Evolutionary conservation across 345 rosid genomes (phyloP).

Genomic region (Ailanthus altissimus): DNA sequence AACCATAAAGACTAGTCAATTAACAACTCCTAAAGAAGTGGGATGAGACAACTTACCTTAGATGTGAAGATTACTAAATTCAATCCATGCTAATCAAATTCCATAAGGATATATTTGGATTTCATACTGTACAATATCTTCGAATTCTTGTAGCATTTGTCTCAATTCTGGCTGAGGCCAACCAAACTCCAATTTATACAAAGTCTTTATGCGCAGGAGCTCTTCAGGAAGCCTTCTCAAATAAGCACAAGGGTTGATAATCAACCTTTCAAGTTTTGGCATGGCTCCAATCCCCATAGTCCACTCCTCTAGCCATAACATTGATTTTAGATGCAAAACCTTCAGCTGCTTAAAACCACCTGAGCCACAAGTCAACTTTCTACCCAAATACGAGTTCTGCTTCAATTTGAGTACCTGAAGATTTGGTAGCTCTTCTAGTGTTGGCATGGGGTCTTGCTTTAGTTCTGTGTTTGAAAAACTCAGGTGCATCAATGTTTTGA

Average conservation of each 20-base stretch:
- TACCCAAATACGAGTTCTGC: not conserved
- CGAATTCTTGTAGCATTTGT: not conserved
- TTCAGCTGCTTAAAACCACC: not conserved
- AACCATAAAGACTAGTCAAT: too few species aligned
- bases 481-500: not conserved
- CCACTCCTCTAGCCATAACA: constrained; percentile 19
- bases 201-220: not conserved
- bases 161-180: constrained; percentile 2
- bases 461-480: not conserved
- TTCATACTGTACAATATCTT: not conserved
- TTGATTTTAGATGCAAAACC: constrained; percentile 8
- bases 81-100: not conserved
- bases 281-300: not conserved
- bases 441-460: not conserved
- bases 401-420: not conserved
- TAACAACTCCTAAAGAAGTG: too few species aligned
- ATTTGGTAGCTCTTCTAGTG: not conserved
- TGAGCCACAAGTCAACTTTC: not conserved
- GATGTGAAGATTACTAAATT: too few species aligned
- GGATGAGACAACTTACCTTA: too few species aligned
- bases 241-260: constrained; percentile 1
- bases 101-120: constrained; percentile 10
- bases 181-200: not conserved
- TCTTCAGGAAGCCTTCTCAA: not conserved
- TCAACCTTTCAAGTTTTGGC: not conserved